Conservation (phyloP, 345 rosid species). For the Gossypium mustelinum region DNA sequence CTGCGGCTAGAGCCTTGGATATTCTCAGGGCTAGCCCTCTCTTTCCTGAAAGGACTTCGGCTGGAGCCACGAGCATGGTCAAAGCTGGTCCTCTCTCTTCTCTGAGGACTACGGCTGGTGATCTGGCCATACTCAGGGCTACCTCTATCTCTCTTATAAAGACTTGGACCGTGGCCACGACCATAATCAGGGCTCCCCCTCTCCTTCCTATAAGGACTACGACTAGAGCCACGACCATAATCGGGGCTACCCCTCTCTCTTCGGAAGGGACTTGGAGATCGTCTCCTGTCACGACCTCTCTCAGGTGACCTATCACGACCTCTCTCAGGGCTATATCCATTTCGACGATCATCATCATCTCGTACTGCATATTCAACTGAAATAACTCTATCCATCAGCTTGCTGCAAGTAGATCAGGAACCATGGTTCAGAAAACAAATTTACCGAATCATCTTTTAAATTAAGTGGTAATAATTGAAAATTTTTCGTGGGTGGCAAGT, state of each 20-base stretch:
- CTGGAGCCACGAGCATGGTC: constrained; percentile 45
- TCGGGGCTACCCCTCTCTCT: constrained; percentile 93
- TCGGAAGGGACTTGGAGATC: constrained; percentile 76
- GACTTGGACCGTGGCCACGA: constrained; percentile 53
- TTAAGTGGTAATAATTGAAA: not conserved
- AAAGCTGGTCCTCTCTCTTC: constrained; percentile 47
- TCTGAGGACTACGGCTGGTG: constrained; percentile 54
- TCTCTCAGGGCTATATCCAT: constrained; percentile 71
- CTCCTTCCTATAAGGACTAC: constrained; percentile 47
- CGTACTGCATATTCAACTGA: constrained; percentile 91
- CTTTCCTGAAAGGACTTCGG: constrained; percentile 50
- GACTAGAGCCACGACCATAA: constrained; percentile 80
- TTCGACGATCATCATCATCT: constrained; percentile 75
- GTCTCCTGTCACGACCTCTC: constrained; percentile 53
- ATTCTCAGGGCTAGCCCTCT: constrained; percentile 39
- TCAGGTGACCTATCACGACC: constrained; percentile 72
- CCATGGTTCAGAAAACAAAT: not conserved
- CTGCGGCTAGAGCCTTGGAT: constrained; percentile 26
- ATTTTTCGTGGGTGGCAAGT: not conserved
- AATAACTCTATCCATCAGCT: constrained; percentile 80
- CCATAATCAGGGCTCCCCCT: constrained; percentile 83
- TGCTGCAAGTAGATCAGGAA: constrained; percentile 44
- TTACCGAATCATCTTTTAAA: not conserved
- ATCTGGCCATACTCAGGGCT: constrained; percentile 59
- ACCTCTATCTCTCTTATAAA: constrained; percentile 48